Evolutionary conservation across 2,329 filamentous ascomycete genomes (phyloP).

Genomic region (Myriangium duriaei): DNA sequence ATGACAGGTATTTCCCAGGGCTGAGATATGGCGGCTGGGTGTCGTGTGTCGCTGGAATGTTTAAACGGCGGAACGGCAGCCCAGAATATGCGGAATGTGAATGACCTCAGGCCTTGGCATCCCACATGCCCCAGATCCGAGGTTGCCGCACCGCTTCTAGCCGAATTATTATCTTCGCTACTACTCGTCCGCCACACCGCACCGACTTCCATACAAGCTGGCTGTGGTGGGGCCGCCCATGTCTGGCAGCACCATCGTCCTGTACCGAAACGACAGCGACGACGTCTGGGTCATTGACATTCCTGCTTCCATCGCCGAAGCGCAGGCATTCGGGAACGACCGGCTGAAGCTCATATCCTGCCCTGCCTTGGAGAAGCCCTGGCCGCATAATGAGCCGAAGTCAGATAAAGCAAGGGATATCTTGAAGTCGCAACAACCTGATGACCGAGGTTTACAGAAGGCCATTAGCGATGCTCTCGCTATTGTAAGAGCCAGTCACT

Average conservation of each 20-base stretch:
- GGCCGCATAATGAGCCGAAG: conserved; percentile 45
- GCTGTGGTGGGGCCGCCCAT: too few relatives aligned
- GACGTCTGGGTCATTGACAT: conserved; percentile 54
- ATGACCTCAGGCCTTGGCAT: background rate
- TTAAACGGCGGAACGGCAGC: background rate
- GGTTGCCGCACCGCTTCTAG: background rate
- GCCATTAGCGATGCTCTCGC: conserved; percentile 29
- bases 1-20: too few relatives aligned
- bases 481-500: conserved; percentile 18
- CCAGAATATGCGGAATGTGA: too few relatives aligned
- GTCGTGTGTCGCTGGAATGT: background rate
- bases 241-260: too few relatives aligned
- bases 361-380: conserved; percentile 34
- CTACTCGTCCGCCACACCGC: too few relatives aligned
- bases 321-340: conserved; percentile 37
- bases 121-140: background rate
- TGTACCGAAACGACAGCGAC: conserved; percentile 41
- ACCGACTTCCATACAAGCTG: too few relatives aligned
- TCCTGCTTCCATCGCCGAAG: conserved; percentile 54
- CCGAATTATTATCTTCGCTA: too few relatives aligned
- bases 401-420: conserved; percentile 32
- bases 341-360: conserved; percentile 29
- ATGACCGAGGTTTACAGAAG: conserved; percentile 24
- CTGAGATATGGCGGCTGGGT: too few relatives aligned
- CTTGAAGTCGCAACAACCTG: conserved; percentile 20